Evolutionary conservation across 257 asterid species (phyloP).

Genomic region (Fraxinus quadrangulata): DNA sequence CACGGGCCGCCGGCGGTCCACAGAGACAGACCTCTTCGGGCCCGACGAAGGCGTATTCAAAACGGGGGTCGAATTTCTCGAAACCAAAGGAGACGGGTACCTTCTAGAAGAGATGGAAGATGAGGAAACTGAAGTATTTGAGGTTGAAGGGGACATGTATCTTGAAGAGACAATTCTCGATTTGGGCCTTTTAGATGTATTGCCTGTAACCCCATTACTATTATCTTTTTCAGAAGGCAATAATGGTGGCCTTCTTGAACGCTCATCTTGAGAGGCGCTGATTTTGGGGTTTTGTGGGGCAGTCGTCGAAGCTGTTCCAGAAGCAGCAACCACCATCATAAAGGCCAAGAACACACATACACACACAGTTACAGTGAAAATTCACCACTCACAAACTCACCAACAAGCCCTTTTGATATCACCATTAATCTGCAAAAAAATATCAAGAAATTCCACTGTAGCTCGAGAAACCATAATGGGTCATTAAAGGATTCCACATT

Average conservation of each 20-base stretch:
- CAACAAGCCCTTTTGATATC: slow-evolving; percentile 25
- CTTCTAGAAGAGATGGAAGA: slow-evolving; percentile 71
- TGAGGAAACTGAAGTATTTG: slow-evolving; percentile 68
- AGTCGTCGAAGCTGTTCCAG: slow-evolving; percentile 75
- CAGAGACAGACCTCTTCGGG: slow-evolving; percentile 83
- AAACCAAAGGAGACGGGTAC: slow-evolving; percentile 66
- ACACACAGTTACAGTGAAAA: slow-evolving; percentile 31
- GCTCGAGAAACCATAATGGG: slow-evolving; percentile 44
- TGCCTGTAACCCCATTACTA: slow-evolving; percentile 49
- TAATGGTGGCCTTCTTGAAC: slow-evolving; percentile 66
- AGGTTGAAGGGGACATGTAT: slow-evolving; percentile 87
- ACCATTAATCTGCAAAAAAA: slow-evolving; percentile 43
- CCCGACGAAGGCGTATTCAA: slow-evolving; percentile 47
- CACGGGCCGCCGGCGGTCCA: slow-evolving; percentile 67
- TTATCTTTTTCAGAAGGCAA: slow-evolving; percentile 79
- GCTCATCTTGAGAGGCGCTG: slow-evolving; percentile 33
- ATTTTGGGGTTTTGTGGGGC: slow-evolving; percentile 52
- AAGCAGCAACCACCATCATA: slow-evolving; percentile 89
- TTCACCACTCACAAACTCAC: slow-evolving; percentile 46
- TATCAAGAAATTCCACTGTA: slow-evolving; percentile 57
- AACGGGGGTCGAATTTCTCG: slow-evolving; percentile 56
- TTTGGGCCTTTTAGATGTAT: slow-evolving; percentile 65
- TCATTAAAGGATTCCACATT: slow-evolving; percentile 44
- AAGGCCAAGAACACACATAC: slow-evolving; percentile 35
- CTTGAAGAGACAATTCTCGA: slow-evolving; percentile 77